These are phyloP conservation scores for Apiospora phragmitis DNA, from an alignment of 2,329 filamentous ascomycete species.

Conservation along the genomic window DNA sequence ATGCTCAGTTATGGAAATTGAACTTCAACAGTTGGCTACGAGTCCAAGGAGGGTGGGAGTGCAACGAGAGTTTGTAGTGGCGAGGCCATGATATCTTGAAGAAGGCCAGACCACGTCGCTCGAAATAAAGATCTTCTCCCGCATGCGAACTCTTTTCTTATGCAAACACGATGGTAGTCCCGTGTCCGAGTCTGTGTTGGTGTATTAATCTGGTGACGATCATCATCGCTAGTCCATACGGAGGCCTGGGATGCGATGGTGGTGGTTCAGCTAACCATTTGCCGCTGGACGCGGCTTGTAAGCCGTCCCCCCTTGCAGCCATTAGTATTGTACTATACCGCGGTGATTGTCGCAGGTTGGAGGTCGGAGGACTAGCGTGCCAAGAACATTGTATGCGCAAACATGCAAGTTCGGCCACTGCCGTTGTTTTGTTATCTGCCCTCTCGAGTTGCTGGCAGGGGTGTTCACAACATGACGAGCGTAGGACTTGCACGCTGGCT, in stretches of 20 bases:
- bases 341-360: not conserved
- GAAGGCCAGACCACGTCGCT: not conserved
- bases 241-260: not conserved
- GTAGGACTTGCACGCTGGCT: not conserved
- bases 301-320: not conserved
- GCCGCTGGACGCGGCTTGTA: not conserved
- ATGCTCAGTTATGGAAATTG: not conserved
- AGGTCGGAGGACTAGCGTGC: not conserved
- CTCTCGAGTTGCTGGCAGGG: not conserved
- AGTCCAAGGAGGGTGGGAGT: not conserved
- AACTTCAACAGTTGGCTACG: not conserved
- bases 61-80: not conserved
- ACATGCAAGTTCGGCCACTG: not conserved
- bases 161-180: not conserved
- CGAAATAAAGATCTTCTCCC: not conserved
- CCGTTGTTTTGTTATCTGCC: not conserved
- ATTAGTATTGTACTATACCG: not conserved
- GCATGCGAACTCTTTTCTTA: not conserved
- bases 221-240: not conserved
- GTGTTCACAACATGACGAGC: not conserved
- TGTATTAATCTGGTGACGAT: not conserved
- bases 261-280: not conserved
- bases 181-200: not conserved
- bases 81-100: not conserved
- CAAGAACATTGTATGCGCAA: not conserved